phyloP scores from a whole-genome alignment of 108 stramenopile species.

The Ochromonas danica region DNA sequence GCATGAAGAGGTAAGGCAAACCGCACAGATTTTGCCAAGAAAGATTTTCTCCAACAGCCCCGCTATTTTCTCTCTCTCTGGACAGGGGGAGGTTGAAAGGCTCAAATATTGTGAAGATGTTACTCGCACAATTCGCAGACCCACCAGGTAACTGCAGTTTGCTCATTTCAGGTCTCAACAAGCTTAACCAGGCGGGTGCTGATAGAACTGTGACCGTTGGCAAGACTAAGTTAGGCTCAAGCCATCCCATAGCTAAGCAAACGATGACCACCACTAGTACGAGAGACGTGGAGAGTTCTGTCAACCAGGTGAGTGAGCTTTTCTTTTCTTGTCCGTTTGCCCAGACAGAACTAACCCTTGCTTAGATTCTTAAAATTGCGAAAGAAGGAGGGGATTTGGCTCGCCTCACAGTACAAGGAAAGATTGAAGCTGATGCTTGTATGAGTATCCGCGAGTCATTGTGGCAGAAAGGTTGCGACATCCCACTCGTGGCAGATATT shows the following conservation, averaged over 20 bases:
- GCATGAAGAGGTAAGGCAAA: no score
- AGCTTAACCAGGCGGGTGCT: no score
- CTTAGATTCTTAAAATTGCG: conserved; percentile 83
- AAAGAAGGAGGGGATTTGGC: conserved; percentile 88
- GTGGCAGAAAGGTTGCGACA: conserved; percentile 82
- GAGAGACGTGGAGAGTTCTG: conserved; percentile 83
- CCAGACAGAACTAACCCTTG: not conserved
- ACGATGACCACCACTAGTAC: conserved; percentile 96
- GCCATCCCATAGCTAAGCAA: conserved; percentile 90
- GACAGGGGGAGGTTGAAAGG: no score
- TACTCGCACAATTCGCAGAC: not conserved
- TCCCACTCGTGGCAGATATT: conserved; percentile 96
- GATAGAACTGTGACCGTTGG: not conserved
- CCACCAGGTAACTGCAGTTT: not conserved
- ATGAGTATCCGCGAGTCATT: conserved; percentile 77
- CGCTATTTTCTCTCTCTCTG: no score
- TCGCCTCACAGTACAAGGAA: conserved; percentile 89
- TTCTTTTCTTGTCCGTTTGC: not conserved
- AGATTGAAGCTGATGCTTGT: conserved; percentile 80
- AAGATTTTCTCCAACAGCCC: no score
- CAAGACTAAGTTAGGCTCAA: conserved; percentile 65
- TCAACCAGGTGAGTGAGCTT: conserved; percentile 65
- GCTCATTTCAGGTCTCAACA: no score
- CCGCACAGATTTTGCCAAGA: no score
- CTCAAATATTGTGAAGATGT: not conserved